phyloP scores from a whole-genome alignment of 225 moss, liverwort and hornwort genomes.

The Pleurozium schreberi region DNA sequence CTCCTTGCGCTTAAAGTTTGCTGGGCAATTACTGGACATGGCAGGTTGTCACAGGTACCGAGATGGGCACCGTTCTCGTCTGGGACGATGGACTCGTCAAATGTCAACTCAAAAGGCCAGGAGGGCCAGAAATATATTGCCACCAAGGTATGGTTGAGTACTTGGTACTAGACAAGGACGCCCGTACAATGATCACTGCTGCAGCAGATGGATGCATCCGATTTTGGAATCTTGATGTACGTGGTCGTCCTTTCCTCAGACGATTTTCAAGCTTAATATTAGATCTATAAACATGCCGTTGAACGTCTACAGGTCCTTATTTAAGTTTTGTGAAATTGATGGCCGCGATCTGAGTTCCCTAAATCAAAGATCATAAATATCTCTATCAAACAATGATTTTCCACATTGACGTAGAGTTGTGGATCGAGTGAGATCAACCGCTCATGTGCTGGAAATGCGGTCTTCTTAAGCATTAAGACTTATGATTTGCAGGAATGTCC shows the following conservation, averaged over 20 bases:
- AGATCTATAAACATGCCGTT: neutral
- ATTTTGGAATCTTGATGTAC: slow-evolving; percentile 94
- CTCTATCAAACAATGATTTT: neutral
- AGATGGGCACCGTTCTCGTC: slow-evolving; percentile 74
- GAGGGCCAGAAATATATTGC: slow-evolving; percentile 49
- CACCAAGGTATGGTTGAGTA: slow-evolving; percentile 91
- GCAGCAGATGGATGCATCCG: slow-evolving; percentile 86
- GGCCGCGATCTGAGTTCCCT: neutral
- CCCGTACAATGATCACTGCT: slow-evolving; percentile 69
- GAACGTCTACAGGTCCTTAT: neutral
- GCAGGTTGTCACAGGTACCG: slow-evolving; percentile 93
- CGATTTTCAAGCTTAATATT: neutral
- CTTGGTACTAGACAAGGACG: slow-evolving; percentile 59
- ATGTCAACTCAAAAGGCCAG: slow-evolving; percentile 88
- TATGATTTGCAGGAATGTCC: neutral
- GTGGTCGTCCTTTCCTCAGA: neutral
- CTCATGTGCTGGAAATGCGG: neutral
- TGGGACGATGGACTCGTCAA: slow-evolving; percentile 98
- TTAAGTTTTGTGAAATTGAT: neutral
- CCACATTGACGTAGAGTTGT: neutral
- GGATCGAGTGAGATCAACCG: neutral
- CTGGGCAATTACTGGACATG: neutral
- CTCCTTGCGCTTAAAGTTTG: neutral
- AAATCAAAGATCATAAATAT: neutral
- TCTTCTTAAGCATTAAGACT: neutral